These are phyloP conservation scores for Gloeostereum incarnatum DNA, from an alignment of 768 basidiomycete species.

Conservation along the genomic window DNA sequence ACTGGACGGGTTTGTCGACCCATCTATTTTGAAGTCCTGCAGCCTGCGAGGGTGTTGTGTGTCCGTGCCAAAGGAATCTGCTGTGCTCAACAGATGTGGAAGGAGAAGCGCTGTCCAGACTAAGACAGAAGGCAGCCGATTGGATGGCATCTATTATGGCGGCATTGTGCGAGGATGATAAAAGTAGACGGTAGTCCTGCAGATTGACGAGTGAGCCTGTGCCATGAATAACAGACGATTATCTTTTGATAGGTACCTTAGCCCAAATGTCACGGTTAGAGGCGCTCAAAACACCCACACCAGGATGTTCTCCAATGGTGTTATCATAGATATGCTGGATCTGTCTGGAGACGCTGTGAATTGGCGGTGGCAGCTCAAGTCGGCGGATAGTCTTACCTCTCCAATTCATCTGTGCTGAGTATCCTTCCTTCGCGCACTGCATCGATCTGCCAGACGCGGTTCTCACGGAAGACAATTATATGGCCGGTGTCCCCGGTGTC, in stretches of 20 bases:
- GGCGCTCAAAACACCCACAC: constrained; percentile 69
- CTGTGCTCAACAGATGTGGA: constrained; percentile 47
- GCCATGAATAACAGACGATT: neutral
- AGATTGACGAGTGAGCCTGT: neutral
- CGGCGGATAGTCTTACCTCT: constrained; percentile 33
- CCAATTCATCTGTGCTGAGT: constrained; percentile 55
- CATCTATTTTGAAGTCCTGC: constrained; percentile 67
- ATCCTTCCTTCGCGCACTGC: constrained; percentile 45
- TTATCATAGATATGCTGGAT: constrained; percentile 64
- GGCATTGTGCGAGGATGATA: constrained; percentile 51
- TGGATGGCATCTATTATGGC: constrained; percentile 64
- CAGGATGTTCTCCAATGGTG: constrained; percentile 53
- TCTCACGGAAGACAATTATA: constrained; percentile 79
- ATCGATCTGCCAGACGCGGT: constrained; percentile 77
- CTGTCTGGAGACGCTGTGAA: constrained; percentile 42
- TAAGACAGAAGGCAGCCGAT: constrained; percentile 79
- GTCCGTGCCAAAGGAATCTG: constrained; percentile 77
- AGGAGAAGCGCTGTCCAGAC: constrained; percentile 59
- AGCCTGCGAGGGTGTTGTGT: constrained; percentile 34
- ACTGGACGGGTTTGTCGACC: constrained; percentile 87
- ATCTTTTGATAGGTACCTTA: constrained; percentile 55
- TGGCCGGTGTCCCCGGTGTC: constrained; percentile 63
- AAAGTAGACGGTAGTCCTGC: constrained; percentile 53
- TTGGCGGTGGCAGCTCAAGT: neutral
- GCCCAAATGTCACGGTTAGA: constrained; percentile 87